phyloP scores from a whole-genome alignment of 2,329 filamentous ascomycete genomes.

The Venturia nashicola region DNA sequence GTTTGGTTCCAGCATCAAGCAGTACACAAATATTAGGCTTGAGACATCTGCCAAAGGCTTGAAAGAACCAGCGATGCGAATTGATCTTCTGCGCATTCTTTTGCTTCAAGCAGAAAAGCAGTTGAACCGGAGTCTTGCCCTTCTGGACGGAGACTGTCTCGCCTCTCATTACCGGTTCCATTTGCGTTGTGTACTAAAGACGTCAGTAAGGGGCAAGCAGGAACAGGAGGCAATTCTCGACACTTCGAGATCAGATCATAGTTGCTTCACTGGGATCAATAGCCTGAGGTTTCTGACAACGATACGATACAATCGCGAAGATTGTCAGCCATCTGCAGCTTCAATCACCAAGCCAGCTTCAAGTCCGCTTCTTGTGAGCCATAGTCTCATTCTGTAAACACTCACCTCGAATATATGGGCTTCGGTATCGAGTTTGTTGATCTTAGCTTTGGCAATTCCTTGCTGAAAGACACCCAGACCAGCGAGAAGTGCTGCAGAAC shows the following conservation, averaged over 20 bases:
- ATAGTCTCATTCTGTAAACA: not conserved
- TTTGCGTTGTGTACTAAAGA: conserved; percentile 71
- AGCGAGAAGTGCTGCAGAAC: conserved; percentile 78
- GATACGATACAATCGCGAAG: not conserved
- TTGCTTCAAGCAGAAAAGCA: conserved; percentile 96
- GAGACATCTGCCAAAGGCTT: conserved; percentile 82
- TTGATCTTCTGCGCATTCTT: conserved; percentile 99
- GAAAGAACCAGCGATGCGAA: conserved; percentile 98
- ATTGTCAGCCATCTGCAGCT: not conserved
- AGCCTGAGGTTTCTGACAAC: not conserved
- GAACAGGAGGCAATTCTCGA: no score
- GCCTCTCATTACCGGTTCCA: conserved; percentile 79
- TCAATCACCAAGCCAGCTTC: not conserved
- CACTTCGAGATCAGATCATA: not conserved
- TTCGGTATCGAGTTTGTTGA: conserved; percentile 91
- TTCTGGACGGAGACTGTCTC: conserved; percentile 76
- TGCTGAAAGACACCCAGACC: conserved; percentile 96
- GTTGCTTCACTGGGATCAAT: not conserved
- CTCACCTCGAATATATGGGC: conserved; percentile 74
- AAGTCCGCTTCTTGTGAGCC: not conserved
- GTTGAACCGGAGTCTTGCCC: conserved; percentile 77
- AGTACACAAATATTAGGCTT: conserved; percentile 96
- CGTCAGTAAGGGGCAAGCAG: not conserved
- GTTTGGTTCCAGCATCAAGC: conserved; percentile 89
- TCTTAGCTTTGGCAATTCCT: conserved; percentile 94